Evolutionary conservation across 805 yeast species (phyloP).

Genomic region (Ogataea glucozyma): DNA sequence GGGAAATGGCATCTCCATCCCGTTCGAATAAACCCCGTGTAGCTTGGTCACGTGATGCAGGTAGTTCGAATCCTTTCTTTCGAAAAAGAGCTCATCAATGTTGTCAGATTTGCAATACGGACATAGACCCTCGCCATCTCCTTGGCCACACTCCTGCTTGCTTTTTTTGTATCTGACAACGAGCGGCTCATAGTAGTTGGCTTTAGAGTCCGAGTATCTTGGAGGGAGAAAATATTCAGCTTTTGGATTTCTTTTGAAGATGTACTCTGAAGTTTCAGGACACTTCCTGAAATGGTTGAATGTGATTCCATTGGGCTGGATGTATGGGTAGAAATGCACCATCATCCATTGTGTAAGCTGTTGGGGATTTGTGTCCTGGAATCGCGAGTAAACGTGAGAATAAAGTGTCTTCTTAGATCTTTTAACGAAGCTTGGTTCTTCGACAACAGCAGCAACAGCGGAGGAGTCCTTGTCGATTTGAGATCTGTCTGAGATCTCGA

Average conservation of each 20-base stretch:
- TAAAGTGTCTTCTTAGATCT: conserved; percentile 16
- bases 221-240: conserved; percentile 19
- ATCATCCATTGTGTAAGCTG: conserved; percentile 16
- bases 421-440: conserved; percentile 1
- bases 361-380: conserved; percentile 16
- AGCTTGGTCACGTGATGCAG: conserved; percentile 36
- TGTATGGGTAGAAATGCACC: conserved; percentile 19
- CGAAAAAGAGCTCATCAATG: conserved; percentile 24
- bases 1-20: conserved; percentile 33
- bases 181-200: conserved; percentile 26
- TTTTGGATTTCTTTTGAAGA: conserved; percentile 20
- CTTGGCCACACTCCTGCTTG: conserved; percentile 16
- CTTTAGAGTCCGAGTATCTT: conserved; percentile 16
- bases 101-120: conserved; percentile 30
- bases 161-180: conserved; percentile 25
- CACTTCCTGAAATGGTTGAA: conserved; percentile 16
- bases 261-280: conserved; percentile 17
- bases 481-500: not conserved
- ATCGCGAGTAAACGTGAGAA: conserved; percentile 11
- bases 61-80: conserved; percentile 29
- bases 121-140: conserved; percentile 32
- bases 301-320: conserved; percentile 23
- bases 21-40: conserved; percentile 36
- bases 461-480: not conserved
- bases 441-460: too few relatives aligned